Percentiles rank a stretch among this genome's conserved stretches.
Evolutionary conservation across 1,284 basidiomycete species (phyloP).

Genomic region (Pseudozyma hubeiensis): DNA sequence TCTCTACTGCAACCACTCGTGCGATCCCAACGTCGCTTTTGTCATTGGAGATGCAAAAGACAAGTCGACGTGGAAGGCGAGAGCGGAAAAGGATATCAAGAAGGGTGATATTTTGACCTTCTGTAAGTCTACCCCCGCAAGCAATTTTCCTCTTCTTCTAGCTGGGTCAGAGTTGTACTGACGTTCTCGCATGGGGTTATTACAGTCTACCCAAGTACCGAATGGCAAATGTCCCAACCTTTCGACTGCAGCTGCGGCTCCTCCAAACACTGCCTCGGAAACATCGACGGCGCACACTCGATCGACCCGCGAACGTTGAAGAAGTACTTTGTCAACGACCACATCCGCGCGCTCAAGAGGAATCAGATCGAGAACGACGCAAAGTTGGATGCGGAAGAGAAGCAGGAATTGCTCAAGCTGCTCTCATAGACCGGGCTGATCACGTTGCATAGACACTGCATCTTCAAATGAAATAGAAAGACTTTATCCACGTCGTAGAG

Average conservation of each 20-base stretch:
- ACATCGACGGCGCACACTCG: conserved; percentile 56
- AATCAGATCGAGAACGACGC: conserved; percentile 26
- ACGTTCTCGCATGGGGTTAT: too few relatives aligned
- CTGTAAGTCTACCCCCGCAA: conserved; percentile 41
- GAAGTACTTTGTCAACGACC: conserved; percentile 59
- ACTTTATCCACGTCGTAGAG: too few relatives aligned
- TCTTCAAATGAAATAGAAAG: too few relatives aligned
- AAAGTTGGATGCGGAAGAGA: background rate
- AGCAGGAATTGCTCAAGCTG: conserved; percentile 5
- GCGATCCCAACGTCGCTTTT: conserved; percentile 60
- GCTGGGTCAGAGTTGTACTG: background rate
- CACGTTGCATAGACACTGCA: too few relatives aligned
- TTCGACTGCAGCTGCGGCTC: conserved; percentile 60
- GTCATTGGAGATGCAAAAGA: conserved; percentile 32
- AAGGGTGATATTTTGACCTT: conserved; percentile 62
- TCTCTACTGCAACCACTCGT: conserved; percentile 66
- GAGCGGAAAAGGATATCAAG: conserved; percentile 52
- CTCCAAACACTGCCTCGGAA: conserved; percentile 40
- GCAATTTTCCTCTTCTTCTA: background rate
- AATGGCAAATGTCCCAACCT: conserved; percentile 65
- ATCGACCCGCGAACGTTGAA: conserved; percentile 33
- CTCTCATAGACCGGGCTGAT: background rate
- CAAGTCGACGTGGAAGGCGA: conserved; percentile 43
- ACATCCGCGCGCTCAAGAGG: conserved; percentile 56
- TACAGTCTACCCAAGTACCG: conserved; percentile 64